Conservation (phyloP, 768 basidiomycete species). For the Trametes cubensis region DNA sequence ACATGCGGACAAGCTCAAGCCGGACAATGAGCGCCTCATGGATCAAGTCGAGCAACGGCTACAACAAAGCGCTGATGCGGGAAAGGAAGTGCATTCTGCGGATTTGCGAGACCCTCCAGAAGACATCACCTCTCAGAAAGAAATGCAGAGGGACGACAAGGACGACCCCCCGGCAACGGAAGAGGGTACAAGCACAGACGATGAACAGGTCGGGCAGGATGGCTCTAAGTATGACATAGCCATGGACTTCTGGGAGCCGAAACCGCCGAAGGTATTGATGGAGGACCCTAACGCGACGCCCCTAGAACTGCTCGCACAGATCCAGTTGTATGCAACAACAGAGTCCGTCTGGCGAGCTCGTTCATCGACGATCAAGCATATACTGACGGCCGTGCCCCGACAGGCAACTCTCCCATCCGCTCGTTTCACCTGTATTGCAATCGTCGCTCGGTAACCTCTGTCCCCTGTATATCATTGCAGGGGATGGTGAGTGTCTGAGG, state of each 20-base stretch:
- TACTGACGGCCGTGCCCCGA: not conserved
- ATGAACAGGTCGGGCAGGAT: not conserved
- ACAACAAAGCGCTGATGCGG: slow-evolving; percentile 27
- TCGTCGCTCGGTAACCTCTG: slow-evolving; percentile 77
- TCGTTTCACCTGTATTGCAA: slow-evolving; percentile 73
- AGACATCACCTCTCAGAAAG: slow-evolving; percentile 22
- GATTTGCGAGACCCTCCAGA: slow-evolving; percentile 26
- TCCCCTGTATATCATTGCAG: slow-evolving; percentile 72
- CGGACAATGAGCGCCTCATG: slow-evolving; percentile 33
- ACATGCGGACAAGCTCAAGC: slow-evolving; percentile 50
- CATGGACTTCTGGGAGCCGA: slow-evolving; percentile 50
- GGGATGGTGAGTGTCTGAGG: slow-evolving; percentile 72
- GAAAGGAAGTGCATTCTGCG: slow-evolving; percentile 20
- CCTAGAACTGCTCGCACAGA: slow-evolving; percentile 60
- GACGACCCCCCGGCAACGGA: not conserved
- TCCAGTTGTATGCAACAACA: slow-evolving; percentile 78
- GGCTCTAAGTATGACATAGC: slow-evolving; percentile 19
- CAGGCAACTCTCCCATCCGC: slow-evolving; percentile 65
- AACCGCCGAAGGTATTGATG: slow-evolving; percentile 60
- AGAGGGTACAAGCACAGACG: not conserved
- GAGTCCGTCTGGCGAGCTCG: slow-evolving; percentile 48
- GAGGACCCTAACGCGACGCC: slow-evolving; percentile 46
- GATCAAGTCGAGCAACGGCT: slow-evolving; percentile 23
- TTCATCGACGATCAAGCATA: not conserved
- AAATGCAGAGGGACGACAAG: slow-evolving; percentile 16